These are phyloP conservation scores for Pyrenula aspistea DNA, from an alignment of 495 filamentous ascomycete genomes.

Conservation along the genomic window DNA sequence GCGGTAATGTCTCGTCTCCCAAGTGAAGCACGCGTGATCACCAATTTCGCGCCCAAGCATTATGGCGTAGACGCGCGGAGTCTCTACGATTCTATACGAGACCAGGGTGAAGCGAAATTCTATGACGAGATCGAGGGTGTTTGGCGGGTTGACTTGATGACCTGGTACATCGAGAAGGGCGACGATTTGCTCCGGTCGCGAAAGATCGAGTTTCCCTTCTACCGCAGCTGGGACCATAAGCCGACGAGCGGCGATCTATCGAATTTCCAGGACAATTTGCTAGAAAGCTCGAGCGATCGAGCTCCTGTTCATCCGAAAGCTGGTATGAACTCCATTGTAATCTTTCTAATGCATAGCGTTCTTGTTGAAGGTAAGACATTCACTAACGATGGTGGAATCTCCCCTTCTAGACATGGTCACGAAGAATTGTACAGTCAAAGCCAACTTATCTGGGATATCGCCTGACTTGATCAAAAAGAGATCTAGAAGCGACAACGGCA, in stretches of 20 bases:
- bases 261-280: too few relatives aligned
- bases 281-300: too few relatives aligned
- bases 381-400: too few relatives aligned
- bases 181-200: conserved; percentile 22
- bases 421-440: conserved; percentile 1
- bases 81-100: conserved; percentile 3
- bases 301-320: too few relatives aligned
- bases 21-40: conserved; percentile 11
- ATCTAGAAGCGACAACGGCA: conserved; percentile 5
- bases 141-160: conserved; percentile 14
- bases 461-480: conserved; percentile 6
- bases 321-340: too few relatives aligned
- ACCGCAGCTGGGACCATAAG: conserved; percentile 13
- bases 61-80: conserved; percentile 25
- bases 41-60: conserved; percentile 19
- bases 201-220: conserved; percentile 25
- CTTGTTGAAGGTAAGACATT: too few relatives aligned
- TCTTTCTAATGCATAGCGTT: too few relatives aligned
- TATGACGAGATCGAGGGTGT: conserved; percentile 17
- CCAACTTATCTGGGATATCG: conserved; percentile 1
- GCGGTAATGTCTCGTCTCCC: conserved; percentile 20
- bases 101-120: conserved; percentile 14
- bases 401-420: conserved; percentile 6
- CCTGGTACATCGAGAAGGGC: conserved; percentile 29
- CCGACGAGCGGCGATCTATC: conserved; percentile 3